phyloP scores from a whole-genome alignment of 257 asterid species.

The Primulina eburnea region DNA sequence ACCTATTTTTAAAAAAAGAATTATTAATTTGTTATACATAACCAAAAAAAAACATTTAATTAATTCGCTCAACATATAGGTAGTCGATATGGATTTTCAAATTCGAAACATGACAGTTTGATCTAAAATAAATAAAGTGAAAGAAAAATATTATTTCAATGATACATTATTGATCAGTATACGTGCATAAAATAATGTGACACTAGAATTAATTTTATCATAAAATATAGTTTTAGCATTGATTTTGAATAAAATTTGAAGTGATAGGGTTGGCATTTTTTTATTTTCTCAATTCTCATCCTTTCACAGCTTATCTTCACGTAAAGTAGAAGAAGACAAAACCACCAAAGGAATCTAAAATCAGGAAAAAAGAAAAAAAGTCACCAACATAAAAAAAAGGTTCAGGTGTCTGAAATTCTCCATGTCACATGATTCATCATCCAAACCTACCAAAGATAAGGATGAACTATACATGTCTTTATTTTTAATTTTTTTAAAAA shows the following conservation, averaged over 20 bases:
- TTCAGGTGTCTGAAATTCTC: constrained; percentile 21
- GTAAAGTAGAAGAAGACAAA: background rate
- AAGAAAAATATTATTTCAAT: no score
- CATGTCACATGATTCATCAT: constrained; percentile 25
- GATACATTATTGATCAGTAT: no score
- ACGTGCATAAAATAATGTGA: background rate
- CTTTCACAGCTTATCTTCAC: background rate
- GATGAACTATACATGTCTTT: background rate
- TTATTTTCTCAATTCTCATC: background rate
- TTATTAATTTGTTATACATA: no score
- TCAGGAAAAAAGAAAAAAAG: constrained; percentile 22
- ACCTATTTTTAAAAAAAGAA: background rate
- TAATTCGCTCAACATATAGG: no score
- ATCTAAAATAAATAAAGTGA: no score
- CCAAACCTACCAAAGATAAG: constrained; percentile 4
- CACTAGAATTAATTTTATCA: background rate
- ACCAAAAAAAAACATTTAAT: no score
- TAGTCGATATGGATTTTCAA: no score
- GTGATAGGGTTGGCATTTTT: background rate
- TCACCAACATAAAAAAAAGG: constrained; percentile 13
- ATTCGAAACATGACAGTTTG: background rate
- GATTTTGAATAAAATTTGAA: background rate
- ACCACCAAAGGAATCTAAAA: constrained; percentile 19
- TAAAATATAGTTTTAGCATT: no score
- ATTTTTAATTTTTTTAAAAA: no score